These are phyloP conservation scores for Ilyonectria destructans DNA, from an alignment of 2,329 filamentous ascomycete species.

Conservation along the genomic window DNA sequence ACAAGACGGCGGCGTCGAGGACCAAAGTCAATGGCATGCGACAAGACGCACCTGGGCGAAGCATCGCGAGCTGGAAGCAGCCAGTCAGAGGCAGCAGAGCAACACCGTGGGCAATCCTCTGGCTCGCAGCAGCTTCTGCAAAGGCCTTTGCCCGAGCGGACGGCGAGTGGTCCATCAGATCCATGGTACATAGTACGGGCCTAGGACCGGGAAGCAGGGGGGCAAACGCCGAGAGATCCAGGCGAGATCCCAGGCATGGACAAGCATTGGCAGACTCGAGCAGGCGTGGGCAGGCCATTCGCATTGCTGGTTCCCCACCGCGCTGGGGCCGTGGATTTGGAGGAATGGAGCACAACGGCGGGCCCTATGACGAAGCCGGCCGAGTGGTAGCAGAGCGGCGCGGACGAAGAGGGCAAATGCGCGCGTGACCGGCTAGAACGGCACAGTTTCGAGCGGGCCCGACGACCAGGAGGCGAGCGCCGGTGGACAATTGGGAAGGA, in stretches of 20 bases:
- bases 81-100: constrained; percentile 45
- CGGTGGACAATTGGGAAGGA: constrained; percentile 25
- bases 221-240: constrained; percentile 47
- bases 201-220: constrained; percentile 11
- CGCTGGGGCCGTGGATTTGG: not conserved
- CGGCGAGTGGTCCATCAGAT: not conserved
- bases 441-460: constrained; percentile 34
- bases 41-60: constrained; percentile 36
- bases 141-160: constrained; percentile 16
- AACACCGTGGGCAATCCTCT: constrained; percentile 50
- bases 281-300: constrained; percentile 8
- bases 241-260: constrained; percentile 40
- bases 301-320: constrained; percentile 13
- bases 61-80: constrained; percentile 34
- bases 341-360: not conserved
- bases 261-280: not conserved
- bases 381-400: not conserved
- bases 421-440: constrained; percentile 46
- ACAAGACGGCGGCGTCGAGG: constrained; percentile 30
- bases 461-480: constrained; percentile 8
- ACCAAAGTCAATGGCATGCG: constrained; percentile 31
- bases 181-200: not conserved
- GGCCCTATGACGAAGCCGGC: constrained; percentile 16
- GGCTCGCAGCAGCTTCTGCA: constrained; percentile 45
- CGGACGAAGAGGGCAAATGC: constrained; percentile 28